Conservation (phyloP, 768 basidiomycete genomes). For the Boletus rubropictus region DNA sequence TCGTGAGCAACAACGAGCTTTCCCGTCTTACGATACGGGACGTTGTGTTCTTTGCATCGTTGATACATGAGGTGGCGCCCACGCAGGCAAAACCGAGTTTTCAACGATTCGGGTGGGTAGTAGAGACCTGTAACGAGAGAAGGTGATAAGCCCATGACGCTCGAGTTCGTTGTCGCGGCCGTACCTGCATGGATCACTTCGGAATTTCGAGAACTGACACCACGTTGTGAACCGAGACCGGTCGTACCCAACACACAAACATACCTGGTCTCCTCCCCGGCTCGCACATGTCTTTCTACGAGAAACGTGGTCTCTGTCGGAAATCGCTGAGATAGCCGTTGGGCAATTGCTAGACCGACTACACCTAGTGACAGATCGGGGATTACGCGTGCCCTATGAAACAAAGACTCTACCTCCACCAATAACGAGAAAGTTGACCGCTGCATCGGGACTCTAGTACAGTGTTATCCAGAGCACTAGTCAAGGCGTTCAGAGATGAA, state of each 20-base stretch:
- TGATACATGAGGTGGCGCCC: slow-evolving; percentile 82
- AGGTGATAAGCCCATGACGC: neutral
- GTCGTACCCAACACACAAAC: neutral
- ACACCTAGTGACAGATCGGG: slow-evolving; percentile 45
- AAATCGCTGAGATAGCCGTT: slow-evolving; percentile 59
- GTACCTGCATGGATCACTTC: slow-evolving; percentile 91
- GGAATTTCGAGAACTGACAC: slow-evolving; percentile 77
- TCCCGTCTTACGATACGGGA: slow-evolving; percentile 70
- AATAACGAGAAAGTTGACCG: slow-evolving; percentile 79
- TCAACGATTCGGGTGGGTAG: slow-evolving; percentile 78
- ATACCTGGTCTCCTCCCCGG: slow-evolving; percentile 86
- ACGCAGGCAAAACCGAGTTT: slow-evolving; percentile 79
- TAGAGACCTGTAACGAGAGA: slow-evolving; percentile 55
- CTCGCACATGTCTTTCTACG: slow-evolving; percentile 67
- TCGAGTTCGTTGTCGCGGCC: neutral
- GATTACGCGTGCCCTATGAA: neutral
- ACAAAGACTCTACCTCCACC: slow-evolving; percentile 60
- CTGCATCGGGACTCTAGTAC: slow-evolving; percentile 55
- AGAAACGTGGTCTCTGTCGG: slow-evolving; percentile 69
- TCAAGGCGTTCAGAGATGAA: neutral
- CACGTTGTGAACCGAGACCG: neutral
- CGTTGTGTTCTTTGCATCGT: slow-evolving; percentile 54
- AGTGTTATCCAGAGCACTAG: neutral
- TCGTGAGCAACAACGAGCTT: slow-evolving; percentile 84
- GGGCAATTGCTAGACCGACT: slow-evolving; percentile 82